These are phyloP conservation scores for Coemansia sp. DNA, from an alignment of 192 early-diverging fungal species.

Conservation along the genomic window DNA sequence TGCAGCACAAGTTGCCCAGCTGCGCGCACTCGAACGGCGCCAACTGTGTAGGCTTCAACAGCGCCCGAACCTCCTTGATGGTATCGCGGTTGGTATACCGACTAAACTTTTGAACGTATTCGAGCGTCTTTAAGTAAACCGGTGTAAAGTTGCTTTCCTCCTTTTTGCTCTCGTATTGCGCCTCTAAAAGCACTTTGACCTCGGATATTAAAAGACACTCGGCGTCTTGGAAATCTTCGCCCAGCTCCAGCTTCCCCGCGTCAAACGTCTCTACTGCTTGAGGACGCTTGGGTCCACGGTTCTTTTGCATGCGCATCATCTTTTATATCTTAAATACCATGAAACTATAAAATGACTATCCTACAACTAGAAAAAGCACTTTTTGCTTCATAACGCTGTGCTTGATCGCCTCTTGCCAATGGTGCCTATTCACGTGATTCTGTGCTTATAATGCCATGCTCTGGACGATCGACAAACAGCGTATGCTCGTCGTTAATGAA, in stretches of 20 bases:
- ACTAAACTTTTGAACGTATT: slow-evolving; percentile 81
- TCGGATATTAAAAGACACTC: slow-evolving; percentile 71
- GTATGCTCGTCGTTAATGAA: slow-evolving; percentile 10
- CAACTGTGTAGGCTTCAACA: slow-evolving; percentile 42
- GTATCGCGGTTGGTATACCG: slow-evolving; percentile 82
- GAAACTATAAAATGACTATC: no score
- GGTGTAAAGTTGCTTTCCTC: slow-evolving; percentile 52
- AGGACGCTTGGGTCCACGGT: slow-evolving; percentile 6
- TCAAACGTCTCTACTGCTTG: slow-evolving; percentile 33
- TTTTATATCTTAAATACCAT: background rate
- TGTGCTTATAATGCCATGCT: slow-evolving; percentile 25
- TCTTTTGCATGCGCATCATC: background rate
- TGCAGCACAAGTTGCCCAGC: slow-evolving; percentile 86
- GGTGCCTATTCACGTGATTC: no score
- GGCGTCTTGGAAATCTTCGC: slow-evolving; percentile 63
- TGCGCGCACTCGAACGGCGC: slow-evolving; percentile 85
- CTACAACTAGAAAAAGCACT: no score
- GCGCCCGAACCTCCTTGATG: slow-evolving; percentile 70
- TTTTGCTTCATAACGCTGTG: no score
- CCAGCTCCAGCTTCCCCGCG: slow-evolving; percentile 35
- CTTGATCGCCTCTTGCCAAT: no score
- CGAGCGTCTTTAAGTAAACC: slow-evolving; percentile 77
- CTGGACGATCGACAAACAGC: slow-evolving; percentile 32
- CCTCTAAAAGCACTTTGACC: slow-evolving; percentile 66
- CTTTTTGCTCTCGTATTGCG: slow-evolving; percentile 56